Conservation (phyloP, 2,329 filamentous ascomycete species). For the Harringtonia aguacate region DNA sequence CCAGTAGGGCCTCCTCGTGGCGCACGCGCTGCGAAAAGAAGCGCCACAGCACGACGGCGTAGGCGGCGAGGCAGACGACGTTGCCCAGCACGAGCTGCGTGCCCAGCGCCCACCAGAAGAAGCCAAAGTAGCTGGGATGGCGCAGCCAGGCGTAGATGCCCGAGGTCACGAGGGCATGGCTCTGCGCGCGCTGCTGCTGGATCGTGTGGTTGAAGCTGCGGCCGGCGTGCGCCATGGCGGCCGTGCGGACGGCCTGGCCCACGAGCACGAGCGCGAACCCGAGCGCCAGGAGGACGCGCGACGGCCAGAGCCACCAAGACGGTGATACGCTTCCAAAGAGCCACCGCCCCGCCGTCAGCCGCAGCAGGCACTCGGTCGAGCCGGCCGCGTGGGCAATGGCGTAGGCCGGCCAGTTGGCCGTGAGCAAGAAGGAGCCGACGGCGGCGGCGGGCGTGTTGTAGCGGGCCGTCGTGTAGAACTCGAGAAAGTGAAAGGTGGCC, state of each 20-base stretch:
- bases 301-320: slow-evolving; percentile 8
- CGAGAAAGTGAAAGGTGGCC: slow-evolving; percentile 84
- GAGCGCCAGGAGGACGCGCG: slow-evolving; percentile 18
- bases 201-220: slow-evolving; percentile 87
- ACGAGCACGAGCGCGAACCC: slow-evolving; percentile 48
- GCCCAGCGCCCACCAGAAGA: slow-evolving; percentile 97
- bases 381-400: slow-evolving; percentile 71
- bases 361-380: slow-evolving; percentile 59
- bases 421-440: slow-evolving; percentile 70
- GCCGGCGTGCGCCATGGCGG: slow-evolving; percentile 82
- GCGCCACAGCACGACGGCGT: slow-evolving; percentile 65
- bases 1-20: slow-evolving; percentile 67
- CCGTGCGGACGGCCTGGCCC: slow-evolving; percentile 67
- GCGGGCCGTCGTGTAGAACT: slow-evolving; percentile 81
- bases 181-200: slow-evolving; percentile 54
- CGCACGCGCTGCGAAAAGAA: slow-evolving; percentile 71
- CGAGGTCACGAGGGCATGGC: slow-evolving; percentile 70
- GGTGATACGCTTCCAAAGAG: slow-evolving; percentile 13
- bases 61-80: slow-evolving; percentile 62
- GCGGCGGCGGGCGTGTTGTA: slow-evolving; percentile 69
- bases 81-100: slow-evolving; percentile 90
- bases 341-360: slow-evolving; percentile 42
- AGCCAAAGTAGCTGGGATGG: slow-evolving; percentile 94
- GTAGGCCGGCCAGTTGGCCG: slow-evolving; percentile 75
- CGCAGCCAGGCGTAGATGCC: slow-evolving; percentile 69